Evolutionary conservation across 1,139 yeast genomes (phyloP).

Genomic region (Candida sp.): DNA sequence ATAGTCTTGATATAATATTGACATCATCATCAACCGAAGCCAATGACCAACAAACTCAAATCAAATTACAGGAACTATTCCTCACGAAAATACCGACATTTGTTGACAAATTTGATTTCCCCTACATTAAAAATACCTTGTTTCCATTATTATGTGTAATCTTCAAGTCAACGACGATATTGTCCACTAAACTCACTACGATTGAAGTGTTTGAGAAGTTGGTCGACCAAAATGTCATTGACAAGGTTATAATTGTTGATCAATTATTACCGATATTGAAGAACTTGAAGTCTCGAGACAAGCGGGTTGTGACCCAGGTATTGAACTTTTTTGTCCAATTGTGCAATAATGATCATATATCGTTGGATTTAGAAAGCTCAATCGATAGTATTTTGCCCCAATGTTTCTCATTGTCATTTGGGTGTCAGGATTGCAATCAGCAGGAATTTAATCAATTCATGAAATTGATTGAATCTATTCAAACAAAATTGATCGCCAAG

Average conservation of each 20-base stretch:
- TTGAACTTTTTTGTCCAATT: conserved; percentile 50
- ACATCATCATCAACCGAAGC: conserved; percentile 24
- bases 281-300: conserved; percentile 74
- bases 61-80: conserved; percentile 54
- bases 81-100: conserved; percentile 44
- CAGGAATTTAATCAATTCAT: conserved; percentile 32
- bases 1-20: conserved; percentile 24
- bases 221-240: conserved; percentile 59
- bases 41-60: conserved; percentile 29
- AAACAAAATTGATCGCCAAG: conserved; percentile 23
- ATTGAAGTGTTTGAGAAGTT: conserved; percentile 61
- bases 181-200: conserved; percentile 72
- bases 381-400: conserved; percentile 40
- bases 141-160: conserved; percentile 71
- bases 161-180: conserved; percentile 79
- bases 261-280: conserved; percentile 74
- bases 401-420: conserved; percentile 35
- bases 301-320: conserved; percentile 57
- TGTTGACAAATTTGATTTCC: conserved; percentile 58
- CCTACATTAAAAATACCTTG: conserved; percentile 67
- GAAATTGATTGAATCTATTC: conserved; percentile 23
- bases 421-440: conserved; percentile 39
- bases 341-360: conserved; percentile 33
- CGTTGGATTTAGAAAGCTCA: conserved; percentile 31
- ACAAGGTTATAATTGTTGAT: conserved; percentile 69